A percentile compares a stretch with the other conserved stretches of the same genome.
Conservation (phyloP, 2,329 filamentous ascomycete genomes). For the Fusarium incarnatum region DNA sequence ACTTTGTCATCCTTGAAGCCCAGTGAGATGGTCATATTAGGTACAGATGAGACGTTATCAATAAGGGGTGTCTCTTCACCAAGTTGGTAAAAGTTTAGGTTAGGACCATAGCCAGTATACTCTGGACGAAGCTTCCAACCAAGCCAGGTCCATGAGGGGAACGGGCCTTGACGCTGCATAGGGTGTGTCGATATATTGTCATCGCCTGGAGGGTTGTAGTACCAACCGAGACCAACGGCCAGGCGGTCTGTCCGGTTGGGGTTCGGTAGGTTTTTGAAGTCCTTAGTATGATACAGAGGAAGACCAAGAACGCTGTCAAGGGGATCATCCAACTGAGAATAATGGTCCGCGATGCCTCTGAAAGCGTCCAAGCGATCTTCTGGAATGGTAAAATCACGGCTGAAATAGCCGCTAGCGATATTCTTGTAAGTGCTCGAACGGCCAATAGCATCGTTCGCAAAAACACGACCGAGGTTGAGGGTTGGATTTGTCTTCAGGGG, state of each 20-base stretch:
- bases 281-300: slow-evolving; percentile 51
- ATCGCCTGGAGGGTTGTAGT: slow-evolving; percentile 43
- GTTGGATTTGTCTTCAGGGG: slow-evolving; percentile 49
- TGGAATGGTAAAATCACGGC: slow-evolving; percentile 43
- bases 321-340: slow-evolving; percentile 43
- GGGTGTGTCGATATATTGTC: slow-evolving; percentile 39
- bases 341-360: slow-evolving; percentile 48
- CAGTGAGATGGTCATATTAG: slow-evolving; percentile 50
- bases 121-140: slow-evolving; percentile 50
- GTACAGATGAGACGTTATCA: slow-evolving; percentile 48
- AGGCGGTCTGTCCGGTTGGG: slow-evolving; percentile 52
- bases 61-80: slow-evolving; percentile 45
- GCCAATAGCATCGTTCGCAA: slow-evolving; percentile 42
- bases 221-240: slow-evolving; percentile 52
- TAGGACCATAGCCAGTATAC: slow-evolving; percentile 42
- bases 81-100: slow-evolving; percentile 50
- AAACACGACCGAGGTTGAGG: slow-evolving; percentile 51
- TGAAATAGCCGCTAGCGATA: slow-evolving; percentile 50
- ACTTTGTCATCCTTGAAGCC: slow-evolving; percentile 51
- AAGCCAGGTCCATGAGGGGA: slow-evolving; percentile 56
- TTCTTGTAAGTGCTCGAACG: slow-evolving; percentile 44
- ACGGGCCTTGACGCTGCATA: slow-evolving; percentile 45
- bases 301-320: slow-evolving; percentile 51
- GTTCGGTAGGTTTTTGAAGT: slow-evolving; percentile 46
- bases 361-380: slow-evolving; percentile 53